Base-by-base conservation (phyloP, 2,329 filamentous ascomycete species). In the Alternaria gansuensis region DNA sequence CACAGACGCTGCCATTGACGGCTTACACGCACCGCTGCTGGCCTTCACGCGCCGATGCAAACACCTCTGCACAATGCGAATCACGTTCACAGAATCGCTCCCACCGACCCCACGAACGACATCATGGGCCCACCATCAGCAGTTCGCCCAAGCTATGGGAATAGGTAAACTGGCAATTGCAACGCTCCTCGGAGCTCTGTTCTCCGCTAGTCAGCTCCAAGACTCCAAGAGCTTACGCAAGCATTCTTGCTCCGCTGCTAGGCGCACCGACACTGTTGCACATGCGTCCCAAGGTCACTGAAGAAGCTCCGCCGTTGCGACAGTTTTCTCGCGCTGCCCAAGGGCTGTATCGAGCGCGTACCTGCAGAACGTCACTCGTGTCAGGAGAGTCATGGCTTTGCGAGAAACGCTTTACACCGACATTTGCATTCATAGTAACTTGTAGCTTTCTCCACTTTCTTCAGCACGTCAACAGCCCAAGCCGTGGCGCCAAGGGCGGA, bases 401-500 rank as follows among this genome's bases (percentile, higher is more conserved):
- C 23, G 28, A 13, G 10, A 34, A 9, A 41, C 7, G 6, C 39
- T 52, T 49, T 48, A 49, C 44, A 59, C 51, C 55, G 51, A 58
- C 51, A 41, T 58, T 54, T 54, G 50, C 29, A 37, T 41, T 40
- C 40, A 44, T 24, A 11, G 21, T n/a, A 45, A 45, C 21, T 36
- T 13, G 24, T 33, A 14, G n/a, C 37, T 29, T 57, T 56, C 34
- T 45, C 44, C 56, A 51, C 24, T 34, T 39, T 23, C 44, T 21
- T 33, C 37, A 51, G 33, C 55, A 58, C 53, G 44, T 46, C 36
- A 54, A 28, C 56, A 43, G 48, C 37, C 73, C 69, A 72, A 71
- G 72, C 64, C 72, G 43, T 71, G 72, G 72, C 74, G 73, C 74
- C 73, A 76, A 76, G 73, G 23, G 37, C 52, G 57, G 53, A 59